Evolutionary conservation across 306 rosid genomes (phyloP).

Genomic region (Prunus salicina): DNA sequence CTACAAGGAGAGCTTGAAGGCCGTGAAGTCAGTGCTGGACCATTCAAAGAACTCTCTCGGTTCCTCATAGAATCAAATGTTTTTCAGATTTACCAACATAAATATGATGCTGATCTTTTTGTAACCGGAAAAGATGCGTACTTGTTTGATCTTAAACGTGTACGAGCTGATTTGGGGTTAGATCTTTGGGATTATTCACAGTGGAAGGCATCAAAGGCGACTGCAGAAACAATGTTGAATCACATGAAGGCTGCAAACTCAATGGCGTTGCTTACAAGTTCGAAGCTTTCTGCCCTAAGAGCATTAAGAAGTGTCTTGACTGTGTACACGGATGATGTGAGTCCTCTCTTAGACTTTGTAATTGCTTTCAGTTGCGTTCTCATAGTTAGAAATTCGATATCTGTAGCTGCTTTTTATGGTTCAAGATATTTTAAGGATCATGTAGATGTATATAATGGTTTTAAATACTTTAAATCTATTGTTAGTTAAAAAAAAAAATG

Average conservation of each 20-base stretch:
- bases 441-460: not conserved
- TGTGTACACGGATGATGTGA: conserved; percentile 61
- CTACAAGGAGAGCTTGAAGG: conserved; percentile 96
- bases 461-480: not conserved
- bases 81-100: conserved; percentile 49
- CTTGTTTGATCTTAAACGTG: conserved; percentile 58
- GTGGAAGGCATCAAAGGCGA: conserved; percentile 67
- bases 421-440: not conserved
- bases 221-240: conserved; percentile 68
- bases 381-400: not conserved
- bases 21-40: conserved; percentile 68
- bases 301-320: conserved; percentile 59
- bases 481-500: not conserved
- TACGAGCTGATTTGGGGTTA: conserved; percentile 70
- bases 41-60: conserved; percentile 75
- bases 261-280: conserved; percentile 54
- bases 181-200: conserved; percentile 76
- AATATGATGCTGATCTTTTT: conserved; percentile 50
- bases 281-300: conserved; percentile 71
- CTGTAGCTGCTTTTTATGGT: not conserved
- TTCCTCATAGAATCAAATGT: conserved; percentile 55
- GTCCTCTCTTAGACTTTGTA: conserved; percentile 34
- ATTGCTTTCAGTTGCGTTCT: conserved; percentile 12
- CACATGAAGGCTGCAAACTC: conserved; percentile 68
- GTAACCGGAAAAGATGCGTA: conserved; percentile 41